phyloP scores from a whole-genome alignment of 176 grass and related monocot species.

The Oryza glumipatula region DNA sequence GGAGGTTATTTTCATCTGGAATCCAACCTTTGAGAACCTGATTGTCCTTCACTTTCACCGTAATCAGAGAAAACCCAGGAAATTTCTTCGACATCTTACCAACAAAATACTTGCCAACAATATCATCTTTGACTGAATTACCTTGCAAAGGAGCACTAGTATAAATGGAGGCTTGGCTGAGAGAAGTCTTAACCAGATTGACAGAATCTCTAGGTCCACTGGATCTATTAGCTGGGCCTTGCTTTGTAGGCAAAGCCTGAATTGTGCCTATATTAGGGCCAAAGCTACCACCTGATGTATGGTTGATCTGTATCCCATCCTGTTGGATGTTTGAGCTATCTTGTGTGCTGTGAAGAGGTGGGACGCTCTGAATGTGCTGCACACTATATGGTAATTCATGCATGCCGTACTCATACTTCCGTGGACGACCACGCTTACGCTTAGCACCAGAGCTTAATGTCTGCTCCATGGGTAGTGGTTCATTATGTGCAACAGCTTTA shows the following conservation, averaged over 20 bases:
- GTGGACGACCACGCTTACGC: conserved; percentile 63
- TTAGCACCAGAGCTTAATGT: conserved; percentile 41
- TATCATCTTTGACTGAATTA: conserved; percentile 43
- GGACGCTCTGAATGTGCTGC: conserved; percentile 44
- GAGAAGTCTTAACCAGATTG: conserved; percentile 21
- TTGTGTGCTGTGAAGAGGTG: conserved; percentile 42
- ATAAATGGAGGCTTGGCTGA: conserved; percentile 9
- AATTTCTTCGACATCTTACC: conserved; percentile 50
- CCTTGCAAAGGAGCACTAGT: conserved; percentile 5
- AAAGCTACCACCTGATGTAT: conserved; percentile 24
- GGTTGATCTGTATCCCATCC: conserved; percentile 28
- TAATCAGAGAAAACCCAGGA: conserved; percentile 57
- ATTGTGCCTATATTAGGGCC: conserved; percentile 9
- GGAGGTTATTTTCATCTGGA: conserved; percentile 57
- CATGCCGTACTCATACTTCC: conserved; percentile 37
- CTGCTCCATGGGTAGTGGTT: conserved; percentile 29
- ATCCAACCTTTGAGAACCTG: conserved; percentile 62
- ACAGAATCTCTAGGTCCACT: conserved; percentile 22
- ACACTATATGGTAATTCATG: conserved; percentile 36
- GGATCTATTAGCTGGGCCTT: conserved; percentile 9
- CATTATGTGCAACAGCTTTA: conserved; percentile 29
- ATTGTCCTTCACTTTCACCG: conserved; percentile 57
- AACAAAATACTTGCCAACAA: conserved; percentile 56
- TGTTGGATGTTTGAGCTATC: conserved; percentile 29
- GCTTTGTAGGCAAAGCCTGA: conserved; percentile 29